Conservation (phyloP, 331 rosid genomes). For the Telfairia occidentalis region DNA sequence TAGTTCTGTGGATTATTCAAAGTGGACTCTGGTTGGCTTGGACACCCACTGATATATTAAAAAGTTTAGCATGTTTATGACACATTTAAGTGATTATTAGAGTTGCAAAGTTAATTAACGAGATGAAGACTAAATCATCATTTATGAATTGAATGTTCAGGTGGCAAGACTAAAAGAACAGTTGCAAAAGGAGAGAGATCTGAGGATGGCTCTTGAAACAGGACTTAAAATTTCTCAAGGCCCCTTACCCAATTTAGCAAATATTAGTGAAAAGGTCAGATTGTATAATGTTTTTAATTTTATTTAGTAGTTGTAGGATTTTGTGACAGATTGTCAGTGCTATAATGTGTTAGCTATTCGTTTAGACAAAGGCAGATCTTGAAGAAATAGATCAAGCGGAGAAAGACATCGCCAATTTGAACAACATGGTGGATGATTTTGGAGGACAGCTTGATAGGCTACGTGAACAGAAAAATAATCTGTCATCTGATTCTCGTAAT, state of each 20-base stretch:
- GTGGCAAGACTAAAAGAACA: conserved; percentile 61
- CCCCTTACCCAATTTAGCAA: conserved; percentile 25
- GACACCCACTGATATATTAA: not conserved
- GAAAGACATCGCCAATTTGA: conserved; percentile 46
- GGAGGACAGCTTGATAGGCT: conserved; percentile 46
- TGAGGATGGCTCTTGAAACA: conserved; percentile 41
- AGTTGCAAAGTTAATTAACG: not conserved
- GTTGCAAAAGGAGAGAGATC: conserved; percentile 57
- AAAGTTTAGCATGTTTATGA: not conserved
- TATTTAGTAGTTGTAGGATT: not conserved
- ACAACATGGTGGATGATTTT: conserved; percentile 41
- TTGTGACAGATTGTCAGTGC: conserved; percentile 16
- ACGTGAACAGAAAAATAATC: conserved; percentile 23
- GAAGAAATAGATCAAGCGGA: conserved; percentile 53
- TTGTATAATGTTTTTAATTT: conserved; percentile 2
- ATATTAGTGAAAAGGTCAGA: conserved; percentile 35
- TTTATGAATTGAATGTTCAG: conserved; percentile 28
- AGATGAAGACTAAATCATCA: not conserved
- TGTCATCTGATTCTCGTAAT: conserved; percentile 15
- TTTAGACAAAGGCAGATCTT: conserved; percentile 59
- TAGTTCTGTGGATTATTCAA: conserved; percentile 2
- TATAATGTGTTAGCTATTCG: conserved; percentile 10
- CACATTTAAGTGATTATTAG: not conserved
- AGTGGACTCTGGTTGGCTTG: not conserved
- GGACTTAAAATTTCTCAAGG: conserved; percentile 33